phyloP scores from a whole-genome alignment of 495 filamentous ascomycete genomes.

The Daldinia caldariorum region DNA sequence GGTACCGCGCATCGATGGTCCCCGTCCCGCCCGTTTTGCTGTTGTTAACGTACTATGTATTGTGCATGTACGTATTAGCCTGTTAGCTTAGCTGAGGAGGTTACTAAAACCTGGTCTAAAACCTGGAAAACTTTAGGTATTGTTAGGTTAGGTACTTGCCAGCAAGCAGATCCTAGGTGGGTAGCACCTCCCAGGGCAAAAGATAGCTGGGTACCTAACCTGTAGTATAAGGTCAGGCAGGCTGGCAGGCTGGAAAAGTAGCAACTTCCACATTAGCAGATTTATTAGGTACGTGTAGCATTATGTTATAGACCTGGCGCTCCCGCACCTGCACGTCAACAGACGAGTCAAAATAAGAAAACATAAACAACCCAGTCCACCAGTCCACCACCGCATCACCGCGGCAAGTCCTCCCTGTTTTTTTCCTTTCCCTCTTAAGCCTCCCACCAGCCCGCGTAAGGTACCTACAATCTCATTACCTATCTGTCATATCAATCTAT shows the following conservation, averaged over 20 bases:
- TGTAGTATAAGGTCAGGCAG: neutral
- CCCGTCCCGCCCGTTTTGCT: conserved; percentile 2
- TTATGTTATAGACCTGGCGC: neutral
- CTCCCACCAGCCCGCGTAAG: neutral
- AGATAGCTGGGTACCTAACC: neutral
- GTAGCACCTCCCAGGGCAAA: neutral
- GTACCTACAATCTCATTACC: conserved; percentile 12
- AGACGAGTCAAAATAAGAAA: conserved; percentile 37
- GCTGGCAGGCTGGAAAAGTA: too few relatives aligned
- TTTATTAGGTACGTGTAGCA: too few relatives aligned
- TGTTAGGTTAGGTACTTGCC: too few relatives aligned
- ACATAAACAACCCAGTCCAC: conserved; percentile 43
- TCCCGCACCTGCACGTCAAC: conserved; percentile 38
- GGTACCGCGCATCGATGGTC: conserved; percentile 19
- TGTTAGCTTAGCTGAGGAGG: neutral
- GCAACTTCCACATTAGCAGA: conserved; percentile 3
- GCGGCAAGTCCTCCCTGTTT: conserved; percentile 29
- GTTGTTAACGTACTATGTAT: conserved; percentile 14
- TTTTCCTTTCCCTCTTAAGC: conserved; percentile 30
- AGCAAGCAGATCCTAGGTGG: neutral
- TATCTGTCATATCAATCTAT: conserved; percentile 6
- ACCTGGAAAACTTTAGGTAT: neutral
- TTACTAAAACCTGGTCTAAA: neutral
- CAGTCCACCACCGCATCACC: conserved; percentile 25
- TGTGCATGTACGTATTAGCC: too few relatives aligned